Conservation (phyloP, 1,284 basidiomycete genomes). For the Trichosporon coremiiforme region DNA sequence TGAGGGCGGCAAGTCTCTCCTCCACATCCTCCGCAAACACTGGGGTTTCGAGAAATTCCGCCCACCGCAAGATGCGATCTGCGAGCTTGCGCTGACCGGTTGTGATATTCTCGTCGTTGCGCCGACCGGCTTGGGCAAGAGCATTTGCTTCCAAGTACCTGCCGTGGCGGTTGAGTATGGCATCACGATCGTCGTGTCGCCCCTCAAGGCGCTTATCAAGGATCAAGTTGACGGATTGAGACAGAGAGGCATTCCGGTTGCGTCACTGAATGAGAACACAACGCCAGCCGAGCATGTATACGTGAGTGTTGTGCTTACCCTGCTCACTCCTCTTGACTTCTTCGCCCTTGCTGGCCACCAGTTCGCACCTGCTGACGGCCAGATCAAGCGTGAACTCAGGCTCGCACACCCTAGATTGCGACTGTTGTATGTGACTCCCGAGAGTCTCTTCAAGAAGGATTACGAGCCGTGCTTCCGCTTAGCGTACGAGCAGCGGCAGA, state of each 20-base stretch:
- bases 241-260: slow-evolving; percentile 63
- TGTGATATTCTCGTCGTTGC: slow-evolving; percentile 78
- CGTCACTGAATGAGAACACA: slow-evolving; percentile 70
- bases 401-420: slow-evolving; percentile 66
- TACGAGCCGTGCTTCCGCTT: slow-evolving; percentile 62
- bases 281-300: slow-evolving; percentile 61
- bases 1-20: slow-evolving; percentile 43
- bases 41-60: slow-evolving; percentile 70
- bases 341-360: not conserved
- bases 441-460: slow-evolving; percentile 65
- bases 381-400: slow-evolving; percentile 68
- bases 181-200: slow-evolving; percentile 75
- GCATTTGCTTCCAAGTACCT: slow-evolving; percentile 82
- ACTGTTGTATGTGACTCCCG: slow-evolving; percentile 78
- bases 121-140: slow-evolving; percentile 83
- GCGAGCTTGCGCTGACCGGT: slow-evolving; percentile 69
- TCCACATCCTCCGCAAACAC: slow-evolving; percentile 49
- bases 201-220: slow-evolving; percentile 77
- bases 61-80: slow-evolving; percentile 74
- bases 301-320: slow-evolving; percentile 51
- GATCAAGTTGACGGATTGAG: slow-evolving; percentile 73
- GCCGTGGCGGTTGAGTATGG: slow-evolving; percentile 72
- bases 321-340: not conserved
- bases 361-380: not conserved
- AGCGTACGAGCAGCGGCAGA: slow-evolving; percentile 62